These are phyloP conservation scores for Casuarina equisetifolia DNA, from an alignment of 306 rosid genomes.

Conservation along the genomic window DNA sequence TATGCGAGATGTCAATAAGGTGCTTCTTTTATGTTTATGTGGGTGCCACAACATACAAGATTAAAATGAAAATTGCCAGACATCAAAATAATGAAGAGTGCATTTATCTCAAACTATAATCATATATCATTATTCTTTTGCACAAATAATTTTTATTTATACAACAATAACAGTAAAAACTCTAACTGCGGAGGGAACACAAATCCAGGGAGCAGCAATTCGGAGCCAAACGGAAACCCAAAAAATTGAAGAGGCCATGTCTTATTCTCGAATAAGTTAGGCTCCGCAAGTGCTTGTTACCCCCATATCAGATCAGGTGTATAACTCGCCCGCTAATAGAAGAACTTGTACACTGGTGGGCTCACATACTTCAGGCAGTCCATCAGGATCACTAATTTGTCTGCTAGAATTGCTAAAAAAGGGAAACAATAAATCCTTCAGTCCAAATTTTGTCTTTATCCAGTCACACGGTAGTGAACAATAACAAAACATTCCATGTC, in stretches of 20 bases:
- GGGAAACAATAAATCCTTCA: slow-evolving; percentile 27
- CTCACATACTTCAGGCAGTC: slow-evolving; percentile 18
- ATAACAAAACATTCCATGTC: slow-evolving; percentile 4
- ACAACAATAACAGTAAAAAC: slow-evolving; percentile 36
- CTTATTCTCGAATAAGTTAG: slow-evolving; percentile 22
- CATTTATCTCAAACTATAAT: slow-evolving; percentile 35
- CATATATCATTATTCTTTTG: slow-evolving; percentile 19
- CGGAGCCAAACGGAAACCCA: slow-evolving; percentile 34
- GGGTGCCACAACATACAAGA: background rate
- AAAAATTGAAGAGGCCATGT: slow-evolving; percentile 28
- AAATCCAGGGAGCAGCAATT: slow-evolving; percentile 32
- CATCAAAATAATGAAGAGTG: slow-evolving; percentile 29
- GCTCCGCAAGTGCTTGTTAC: slow-evolving; percentile 25
- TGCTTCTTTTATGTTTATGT: too few species aligned
- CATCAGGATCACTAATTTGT: slow-evolving; percentile 39
- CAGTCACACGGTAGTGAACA: slow-evolving; percentile 5
- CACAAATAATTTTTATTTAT: slow-evolving; percentile 41
- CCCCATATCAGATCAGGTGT: slow-evolving; percentile 16
- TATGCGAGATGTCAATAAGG: too few species aligned
- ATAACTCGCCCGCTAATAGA: slow-evolving; percentile 26
- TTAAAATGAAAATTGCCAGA: background rate
- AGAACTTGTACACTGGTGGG: slow-evolving; percentile 32
- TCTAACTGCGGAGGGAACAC: slow-evolving; percentile 29
- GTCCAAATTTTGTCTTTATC: slow-evolving; percentile 20
- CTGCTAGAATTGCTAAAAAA: slow-evolving; percentile 32